Base-by-base conservation (phyloP, 768 basidiomycete species). In the Leccinum subtestaceum region DNA sequence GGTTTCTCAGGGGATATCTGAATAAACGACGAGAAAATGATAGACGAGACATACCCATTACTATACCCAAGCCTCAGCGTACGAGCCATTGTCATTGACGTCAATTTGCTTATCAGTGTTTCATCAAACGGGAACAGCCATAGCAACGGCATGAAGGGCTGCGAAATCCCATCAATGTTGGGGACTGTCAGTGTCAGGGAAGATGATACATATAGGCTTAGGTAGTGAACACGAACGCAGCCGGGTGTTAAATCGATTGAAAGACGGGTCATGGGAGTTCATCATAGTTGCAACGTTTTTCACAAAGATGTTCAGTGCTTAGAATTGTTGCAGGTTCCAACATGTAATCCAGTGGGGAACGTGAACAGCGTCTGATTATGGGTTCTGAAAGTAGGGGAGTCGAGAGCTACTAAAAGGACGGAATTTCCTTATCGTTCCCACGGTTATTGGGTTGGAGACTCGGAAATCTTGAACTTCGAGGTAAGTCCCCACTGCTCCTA, bases 81-180 rank as follows among this genome's bases (percentile, higher is more conserved):
- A 43, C 23, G 23, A 23, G 13, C 15, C 57, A 12, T 21, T 40
- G 19, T 25, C 13, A 6, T 46, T 17, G 45, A 29, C 51, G n/a
- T 60, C 7, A 29, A 62, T 55, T 29, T 60, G 57, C 21, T 52
- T 58, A 25, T 69, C 65, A 46, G 57, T 51, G 63, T 60, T 2
- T 63, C 65, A 40, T 70, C 56, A 38, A 63, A 61, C 3, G 63
- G 51, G 60, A 68, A 56, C 57, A 58, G 8, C 69, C 61, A 21
- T 60, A 70, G 38, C 32, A 68, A 10, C 56, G 36, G 36, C 15
- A 38, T 17, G 7, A 52, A 36, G 61, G 38, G 15, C 63, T 60
- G 21, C 60, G 48, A 9, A 55, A 40, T 2, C 58, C 62, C 66
- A 34, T 21, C 34, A 34, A 23, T 23, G 23, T 23, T 23, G 23